phyloP scores from a whole-genome alignment of 2,329 filamentous ascomycete species.

The Ophiostoma himal-ulmi region DNA sequence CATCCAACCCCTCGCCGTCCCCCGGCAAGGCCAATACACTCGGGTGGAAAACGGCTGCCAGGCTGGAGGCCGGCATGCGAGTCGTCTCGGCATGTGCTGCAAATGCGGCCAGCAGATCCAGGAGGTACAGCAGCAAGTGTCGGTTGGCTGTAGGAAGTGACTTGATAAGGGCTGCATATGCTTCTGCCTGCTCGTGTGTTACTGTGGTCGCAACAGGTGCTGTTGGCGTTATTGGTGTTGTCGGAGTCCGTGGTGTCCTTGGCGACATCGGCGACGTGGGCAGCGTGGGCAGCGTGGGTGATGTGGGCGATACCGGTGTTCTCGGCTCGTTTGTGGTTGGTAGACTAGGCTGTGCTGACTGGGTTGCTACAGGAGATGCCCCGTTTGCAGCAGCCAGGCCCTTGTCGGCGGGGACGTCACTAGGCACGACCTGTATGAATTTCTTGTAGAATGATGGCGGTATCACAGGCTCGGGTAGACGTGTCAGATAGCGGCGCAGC shows the following conservation, averaged over 20 bases:
- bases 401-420: not conserved
- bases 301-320: slow-evolving; percentile 1
- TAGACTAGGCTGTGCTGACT: not conserved
- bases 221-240: not conserved
- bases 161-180: not conserved
- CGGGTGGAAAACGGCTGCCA: slow-evolving; percentile 10
- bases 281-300: not conserved
- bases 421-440: not conserved
- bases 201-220: not conserved
- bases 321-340: not conserved
- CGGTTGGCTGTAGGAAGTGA: slow-evolving; percentile 6
- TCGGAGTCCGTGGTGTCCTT: not conserved
- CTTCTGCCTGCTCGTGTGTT: not conserved
- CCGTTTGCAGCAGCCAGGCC: not conserved
- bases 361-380: not conserved
- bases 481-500: slow-evolving; percentile 12
- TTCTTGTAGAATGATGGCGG: not conserved
- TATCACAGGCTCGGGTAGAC: slow-evolving; percentile 8
- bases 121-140: slow-evolving; percentile 14
- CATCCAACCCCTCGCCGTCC: slow-evolving; percentile 6
- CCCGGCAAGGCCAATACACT: not conserved
- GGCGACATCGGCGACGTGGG: not conserved
- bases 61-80: slow-evolving; percentile 15
- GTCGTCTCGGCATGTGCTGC: slow-evolving; percentile 1
- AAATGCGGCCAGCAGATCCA: slow-evolving; percentile 8